Conservation (phyloP, 305 asterid species). For the Striga hermonthica region DNA sequence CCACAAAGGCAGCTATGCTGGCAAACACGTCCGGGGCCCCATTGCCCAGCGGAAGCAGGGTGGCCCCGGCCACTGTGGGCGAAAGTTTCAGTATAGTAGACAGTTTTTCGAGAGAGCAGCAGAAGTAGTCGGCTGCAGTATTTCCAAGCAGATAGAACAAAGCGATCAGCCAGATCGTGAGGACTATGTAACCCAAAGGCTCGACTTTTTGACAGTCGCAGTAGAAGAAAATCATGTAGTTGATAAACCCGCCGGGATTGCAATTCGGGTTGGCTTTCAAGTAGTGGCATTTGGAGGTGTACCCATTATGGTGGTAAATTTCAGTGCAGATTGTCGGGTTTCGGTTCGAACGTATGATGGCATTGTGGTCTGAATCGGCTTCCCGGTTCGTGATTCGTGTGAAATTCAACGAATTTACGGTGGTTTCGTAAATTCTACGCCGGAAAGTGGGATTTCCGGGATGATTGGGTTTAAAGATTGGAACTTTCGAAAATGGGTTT, state of each 20-base stretch:
- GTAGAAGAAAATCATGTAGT: slow-evolving; percentile 65
- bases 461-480: slow-evolving; percentile 12
- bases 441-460: slow-evolving; percentile 23
- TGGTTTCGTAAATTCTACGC: slow-evolving; percentile 35
- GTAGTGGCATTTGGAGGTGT: slow-evolving; percentile 53
- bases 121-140: slow-evolving; percentile 83
- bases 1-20: slow-evolving; percentile 74
- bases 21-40: slow-evolving; percentile 95
- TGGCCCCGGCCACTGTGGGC: slow-evolving; percentile 85
- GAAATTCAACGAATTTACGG: slow-evolving; percentile 21
- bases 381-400: background rate
- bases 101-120: slow-evolving; percentile 65
- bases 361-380: background rate
- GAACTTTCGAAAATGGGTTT: slow-evolving; percentile 33
- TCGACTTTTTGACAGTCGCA: slow-evolving; percentile 47
- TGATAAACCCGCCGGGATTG: slow-evolving; percentile 58
- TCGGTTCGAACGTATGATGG: slow-evolving; percentile 25
- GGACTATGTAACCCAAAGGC: slow-evolving; percentile 46
- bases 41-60: slow-evolving; percentile 81
- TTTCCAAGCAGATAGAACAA: slow-evolving; percentile 73
- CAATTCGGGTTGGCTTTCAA: slow-evolving; percentile 59
- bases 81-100: slow-evolving; percentile 53
- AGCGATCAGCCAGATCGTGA: slow-evolving; percentile 57
- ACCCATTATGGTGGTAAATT: slow-evolving; percentile 50
- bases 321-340: slow-evolving; percentile 48